Conservation (phyloP, 768 basidiomycete genomes). For the Hemileccinum rubropunctum region DNA sequence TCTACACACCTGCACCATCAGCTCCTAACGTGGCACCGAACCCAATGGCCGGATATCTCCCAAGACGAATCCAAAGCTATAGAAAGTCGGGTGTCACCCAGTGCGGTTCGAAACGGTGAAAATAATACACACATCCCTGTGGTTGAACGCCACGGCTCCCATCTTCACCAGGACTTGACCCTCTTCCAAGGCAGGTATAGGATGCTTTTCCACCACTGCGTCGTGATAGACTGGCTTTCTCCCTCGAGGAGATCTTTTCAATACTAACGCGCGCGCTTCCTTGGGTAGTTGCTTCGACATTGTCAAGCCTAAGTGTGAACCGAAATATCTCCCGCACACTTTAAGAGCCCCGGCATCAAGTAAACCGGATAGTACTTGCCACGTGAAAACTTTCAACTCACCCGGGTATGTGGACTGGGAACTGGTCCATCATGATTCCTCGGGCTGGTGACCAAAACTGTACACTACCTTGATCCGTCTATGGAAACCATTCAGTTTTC, state of each 20-base stretch:
- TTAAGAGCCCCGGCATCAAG: too few relatives aligned
- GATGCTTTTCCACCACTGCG: conserved; percentile 47
- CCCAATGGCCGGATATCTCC: conserved; percentile 61
- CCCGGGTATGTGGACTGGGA: too few relatives aligned
- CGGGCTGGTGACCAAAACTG: too few relatives aligned
- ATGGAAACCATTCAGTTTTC: too few relatives aligned
- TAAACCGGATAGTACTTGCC: too few relatives aligned
- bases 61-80: conserved; percentile 73
- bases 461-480: too few relatives aligned
- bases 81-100: background rate
- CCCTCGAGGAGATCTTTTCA: conserved; percentile 41
- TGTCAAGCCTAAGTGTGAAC: too few relatives aligned
- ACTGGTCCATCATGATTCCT: too few relatives aligned
- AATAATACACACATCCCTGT: conserved; percentile 53
- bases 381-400: too few relatives aligned
- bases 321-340: too few relatives aligned
- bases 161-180: conserved; percentile 69
- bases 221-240: conserved; percentile 53
- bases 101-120: background rate
- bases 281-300: conserved; percentile 30
- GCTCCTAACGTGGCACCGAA: conserved; percentile 62
- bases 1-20: conserved; percentile 65
- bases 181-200: conserved; percentile 46
- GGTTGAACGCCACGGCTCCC: conserved; percentile 72
- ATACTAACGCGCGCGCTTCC: conserved; percentile 45